Base-by-base conservation (phyloP, 768 basidiomycete genomes). In the Collybia nuda region DNA sequence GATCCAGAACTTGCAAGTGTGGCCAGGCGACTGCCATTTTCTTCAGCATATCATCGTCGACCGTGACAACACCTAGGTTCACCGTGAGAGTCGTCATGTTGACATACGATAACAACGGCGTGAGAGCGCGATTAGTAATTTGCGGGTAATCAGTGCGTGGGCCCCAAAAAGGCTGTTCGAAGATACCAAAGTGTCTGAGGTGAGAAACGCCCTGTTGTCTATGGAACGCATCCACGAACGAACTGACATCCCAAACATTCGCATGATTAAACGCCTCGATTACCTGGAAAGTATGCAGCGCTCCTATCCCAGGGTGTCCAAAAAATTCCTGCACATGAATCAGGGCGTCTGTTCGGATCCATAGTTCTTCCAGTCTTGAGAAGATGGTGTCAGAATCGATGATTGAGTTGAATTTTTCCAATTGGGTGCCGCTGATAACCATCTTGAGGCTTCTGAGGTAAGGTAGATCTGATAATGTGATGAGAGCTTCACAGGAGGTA, bases 381-480 rank as follows among this genome's bases (percentile, higher is more conserved):
- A 44, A 44, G 19, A 44, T 22, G 43, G 26, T 9, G 9, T 44
- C 26, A 18, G 24, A 24, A 9, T n/a, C 1, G 19, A 29, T 21
- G 2, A 41, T 43, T 26, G 21, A 23, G 12, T 18, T 44, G 21
- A 51, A 55, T 3, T 37, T 24, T 18, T 11, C 15, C n/a, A 55
- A 19, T 28, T 55, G 35, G 19, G 29, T n/a, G 14, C 40, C 36
- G 3, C n/a, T n/a, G 1, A 51, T 55, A 12, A 35, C 36, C 43
- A 55, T 47, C 21, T 19, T 15, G 21, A 55, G 37, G 2, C 35
- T 46, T 12, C 8, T 29, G 2, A 51, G 45, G 12, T 45, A n/a
- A 2, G 46, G 54, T 23, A 55, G 17, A n/a, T 44, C 32, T 1
- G 54, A n/a, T 17, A 55, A 26, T 24, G 47, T 32, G 15, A 35